Percentiles rank a stretch among this genome's conserved stretches.
These are phyloP conservation scores for Diutina mesorugosa DNA, from an alignment of 1,139 yeast species.

Conservation along the genomic window DNA sequence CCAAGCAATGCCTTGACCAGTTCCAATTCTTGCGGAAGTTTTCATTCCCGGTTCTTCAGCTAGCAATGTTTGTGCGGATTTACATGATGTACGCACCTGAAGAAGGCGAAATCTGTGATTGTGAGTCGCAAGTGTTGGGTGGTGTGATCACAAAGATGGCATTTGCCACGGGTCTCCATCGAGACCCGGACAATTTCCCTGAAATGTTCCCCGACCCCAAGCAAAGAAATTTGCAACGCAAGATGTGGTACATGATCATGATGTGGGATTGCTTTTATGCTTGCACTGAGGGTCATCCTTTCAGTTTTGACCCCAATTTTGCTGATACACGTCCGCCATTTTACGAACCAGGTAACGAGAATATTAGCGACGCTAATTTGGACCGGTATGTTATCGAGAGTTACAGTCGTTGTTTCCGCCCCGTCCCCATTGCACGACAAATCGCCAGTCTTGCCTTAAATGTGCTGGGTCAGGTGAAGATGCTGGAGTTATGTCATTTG, in stretches of 20 bases:
- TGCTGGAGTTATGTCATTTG: neutral
- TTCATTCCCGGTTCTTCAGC: conserved; percentile 10
- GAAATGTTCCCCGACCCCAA: conserved; percentile 14
- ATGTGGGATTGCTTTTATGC: conserved; percentile 18
- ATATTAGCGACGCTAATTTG: neutral
- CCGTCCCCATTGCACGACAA: neutral
- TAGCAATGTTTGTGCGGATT: conserved; percentile 7
- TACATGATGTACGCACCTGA: conserved; percentile 9
- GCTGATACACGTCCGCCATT: conserved; percentile 18
- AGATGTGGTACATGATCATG: conserved; percentile 38
- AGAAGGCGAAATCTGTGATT: conserved; percentile 9
- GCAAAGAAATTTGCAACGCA: conserved; percentile 30
- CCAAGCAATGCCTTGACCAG: conserved; percentile 15
- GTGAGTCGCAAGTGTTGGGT: conserved; percentile 12
- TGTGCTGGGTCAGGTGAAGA: neutral
- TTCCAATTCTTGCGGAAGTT: conserved; percentile 20
- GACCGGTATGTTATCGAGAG: neutral
- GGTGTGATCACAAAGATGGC: conserved; percentile 26
- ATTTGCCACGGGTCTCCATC: conserved; percentile 36
- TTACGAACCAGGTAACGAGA: neutral
- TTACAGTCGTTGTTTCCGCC: conserved; percentile 7
- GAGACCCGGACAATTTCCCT: conserved; percentile 17
- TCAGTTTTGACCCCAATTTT: conserved; percentile 11
- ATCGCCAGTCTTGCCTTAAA: neutral
- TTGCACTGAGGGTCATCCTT: conserved; percentile 27